These are phyloP conservation scores for Xylaria sp. DNA, from an alignment of 2,329 filamentous ascomycete genomes.

Conservation along the genomic window DNA sequence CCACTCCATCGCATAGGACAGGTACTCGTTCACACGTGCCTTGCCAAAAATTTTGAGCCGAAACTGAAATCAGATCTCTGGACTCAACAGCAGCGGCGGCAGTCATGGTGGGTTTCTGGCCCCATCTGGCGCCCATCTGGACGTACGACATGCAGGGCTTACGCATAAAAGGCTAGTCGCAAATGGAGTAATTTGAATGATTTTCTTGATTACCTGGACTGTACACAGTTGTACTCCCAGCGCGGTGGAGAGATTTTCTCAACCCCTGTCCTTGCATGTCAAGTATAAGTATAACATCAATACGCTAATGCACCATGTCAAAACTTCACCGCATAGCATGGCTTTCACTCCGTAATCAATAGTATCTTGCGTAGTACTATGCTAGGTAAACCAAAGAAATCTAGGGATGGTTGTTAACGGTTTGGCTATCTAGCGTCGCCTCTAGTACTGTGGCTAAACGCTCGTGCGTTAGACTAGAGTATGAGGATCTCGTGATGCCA, in stretches of 20 bases:
- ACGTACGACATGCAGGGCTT: slow-evolving; percentile 31
- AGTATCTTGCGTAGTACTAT: not conserved
- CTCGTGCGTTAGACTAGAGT: slow-evolving; percentile 19
- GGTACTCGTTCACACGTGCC: not conserved
- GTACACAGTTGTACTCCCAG: not conserved
- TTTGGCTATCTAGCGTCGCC: not conserved
- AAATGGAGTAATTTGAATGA: not conserved
- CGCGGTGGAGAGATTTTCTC: slow-evolving; percentile 4
- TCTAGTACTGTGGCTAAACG: slow-evolving; percentile 13
- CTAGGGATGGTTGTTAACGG: not conserved
- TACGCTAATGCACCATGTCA: slow-evolving; percentile 16
- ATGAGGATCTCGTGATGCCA: slow-evolving; percentile 6
- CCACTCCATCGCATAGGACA: not conserved
- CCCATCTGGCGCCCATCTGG: slow-evolving; percentile 22
- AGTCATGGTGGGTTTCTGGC: slow-evolving; percentile 13
- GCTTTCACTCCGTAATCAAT: not conserved
- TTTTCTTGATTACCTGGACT: not conserved
- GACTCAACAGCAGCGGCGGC: slow-evolving; percentile 4
- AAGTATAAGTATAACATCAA: slow-evolving; percentile 28
- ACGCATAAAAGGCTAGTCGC: slow-evolving; percentile 6
- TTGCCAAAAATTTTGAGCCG: not conserved
- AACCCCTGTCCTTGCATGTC: slow-evolving; percentile 29
- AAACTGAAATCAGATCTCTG: slow-evolving; percentile 22
- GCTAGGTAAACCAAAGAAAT: not conserved
- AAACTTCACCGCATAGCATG: slow-evolving; percentile 30